Evolutionary conservation across 345 rosid genomes (phyloP), one percentile per base, ranked within the genome.

Genomic region (Litchi chinensis): DNA sequence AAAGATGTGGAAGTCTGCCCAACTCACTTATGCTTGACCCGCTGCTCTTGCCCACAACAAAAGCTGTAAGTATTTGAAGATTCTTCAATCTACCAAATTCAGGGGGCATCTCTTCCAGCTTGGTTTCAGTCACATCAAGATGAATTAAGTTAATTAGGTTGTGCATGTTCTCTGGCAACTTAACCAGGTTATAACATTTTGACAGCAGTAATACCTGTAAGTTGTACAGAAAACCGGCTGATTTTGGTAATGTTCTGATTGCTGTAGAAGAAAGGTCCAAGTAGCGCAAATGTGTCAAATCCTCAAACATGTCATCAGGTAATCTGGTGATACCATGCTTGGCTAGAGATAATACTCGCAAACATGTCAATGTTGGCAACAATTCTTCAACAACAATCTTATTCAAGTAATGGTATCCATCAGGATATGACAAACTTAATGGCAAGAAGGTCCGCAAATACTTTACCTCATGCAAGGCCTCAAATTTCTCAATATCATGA

Each of bases 311-410:
- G 74, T 80, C 73, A 19, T 81, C 73, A 39, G 79, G 72, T 73
- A 52, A 18, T 32, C 10, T 72, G 22, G 77, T 37, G 7, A 85
- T 81, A 21, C 50, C 21, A 65, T 79, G 82, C 28, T 87, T 76
- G 7, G 77, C 76, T 40, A 88, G 74, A 67, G 83, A 85, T 70
- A 88, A 73, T 50, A 85, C 88, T 56, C 91, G 76, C 77, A 86
- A 75, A 64, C 79, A 80, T 5, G 71, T 73, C 15, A 81, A 76
- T 15, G 19, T 79, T 32, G 84, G 67, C 63, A 70, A 65, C 16
- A 79, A 10, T 28, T 76, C 68, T 37, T 78, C 81, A 19, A 83
- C 41, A 26, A 77, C 85, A 81, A 87, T 80, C 24, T 77, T 41
- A 77, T 87, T 82, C 76, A 84, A 84, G 80, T 48, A 78, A 79